These are phyloP conservation scores for Nakataea oryzae DNA, from an alignment of 2,329 filamentous ascomycete species.

Conservation along the genomic window DNA sequence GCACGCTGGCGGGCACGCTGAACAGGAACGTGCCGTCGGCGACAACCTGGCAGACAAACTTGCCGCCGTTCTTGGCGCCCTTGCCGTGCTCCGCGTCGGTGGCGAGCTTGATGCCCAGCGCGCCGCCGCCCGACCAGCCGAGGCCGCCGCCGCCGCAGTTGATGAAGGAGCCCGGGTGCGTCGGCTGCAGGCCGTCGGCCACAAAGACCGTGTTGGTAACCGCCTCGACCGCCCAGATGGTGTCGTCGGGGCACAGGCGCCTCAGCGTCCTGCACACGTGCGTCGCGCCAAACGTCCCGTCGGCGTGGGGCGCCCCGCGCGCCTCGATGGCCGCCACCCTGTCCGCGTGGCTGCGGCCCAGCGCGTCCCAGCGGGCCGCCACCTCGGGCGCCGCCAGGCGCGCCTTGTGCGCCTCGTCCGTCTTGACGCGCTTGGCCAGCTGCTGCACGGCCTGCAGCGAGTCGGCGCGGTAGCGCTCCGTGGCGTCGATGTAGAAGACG, in stretches of 20 bases:
- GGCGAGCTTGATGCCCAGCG: conserved; percentile 38
- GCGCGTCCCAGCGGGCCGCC: conserved; percentile 35
- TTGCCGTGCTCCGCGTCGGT: conserved; percentile 26
- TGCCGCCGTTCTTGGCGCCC: conserved; percentile 29
- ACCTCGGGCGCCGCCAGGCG: conserved; percentile 25
- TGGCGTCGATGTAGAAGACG: conserved; percentile 58
- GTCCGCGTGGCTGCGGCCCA: conserved; percentile 47
- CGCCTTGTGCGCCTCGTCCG: conserved; percentile 25
- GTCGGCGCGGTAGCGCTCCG: conserved; percentile 57
- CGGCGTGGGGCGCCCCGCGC: conserved; percentile 43
- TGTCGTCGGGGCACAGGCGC: conserved; percentile 30
- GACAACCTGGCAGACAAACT: conserved; percentile 37
- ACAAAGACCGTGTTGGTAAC: conserved; percentile 60
- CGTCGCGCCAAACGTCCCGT: conserved; percentile 51
- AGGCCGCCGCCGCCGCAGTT: conserved; percentile 43
- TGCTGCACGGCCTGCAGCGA: conserved; percentile 56
- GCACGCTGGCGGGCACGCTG: conserved; percentile 33
- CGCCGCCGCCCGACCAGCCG: conserved; percentile 41
- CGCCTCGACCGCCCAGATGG: conserved; percentile 65
- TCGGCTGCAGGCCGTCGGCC: conserved; percentile 56
- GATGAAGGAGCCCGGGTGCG: conserved; percentile 38
- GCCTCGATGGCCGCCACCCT: conserved; percentile 49
- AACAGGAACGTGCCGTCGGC: conserved; percentile 40
- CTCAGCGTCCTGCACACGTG: conserved; percentile 26
- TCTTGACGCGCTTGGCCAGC: conserved; percentile 49